These are phyloP conservation scores for Abrus pulchellus DNA, from an alignment of 306 rosid genomes.

Conservation along the genomic window DNA sequence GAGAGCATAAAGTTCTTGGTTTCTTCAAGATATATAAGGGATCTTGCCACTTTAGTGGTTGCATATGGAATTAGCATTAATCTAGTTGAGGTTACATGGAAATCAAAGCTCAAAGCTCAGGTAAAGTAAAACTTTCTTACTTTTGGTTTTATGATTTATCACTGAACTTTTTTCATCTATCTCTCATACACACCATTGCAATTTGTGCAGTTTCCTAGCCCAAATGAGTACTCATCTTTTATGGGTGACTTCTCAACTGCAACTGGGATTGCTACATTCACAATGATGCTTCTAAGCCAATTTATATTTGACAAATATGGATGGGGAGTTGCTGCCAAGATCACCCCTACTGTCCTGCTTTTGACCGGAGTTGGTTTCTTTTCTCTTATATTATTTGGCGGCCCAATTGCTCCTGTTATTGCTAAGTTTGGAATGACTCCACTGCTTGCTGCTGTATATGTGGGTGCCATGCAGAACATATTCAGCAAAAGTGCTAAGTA, in stretches of 20 bases:
- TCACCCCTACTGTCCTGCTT: constrained; percentile 95
- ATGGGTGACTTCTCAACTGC: constrained; percentile 99
- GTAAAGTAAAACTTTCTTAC: constrained; percentile 53
- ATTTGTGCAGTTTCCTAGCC: constrained; percentile 91
- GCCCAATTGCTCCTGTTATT: constrained; percentile 75
- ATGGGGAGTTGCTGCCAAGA: constrained; percentile 98
- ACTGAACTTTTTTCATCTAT: neutral
- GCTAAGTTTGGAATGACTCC: constrained; percentile 88
- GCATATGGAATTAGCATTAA: constrained; percentile 98
- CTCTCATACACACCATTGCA: constrained; percentile 1
- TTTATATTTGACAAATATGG: constrained; percentile 86
- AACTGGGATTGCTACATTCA: constrained; percentile 92
- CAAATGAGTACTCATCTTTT: constrained; percentile 95
- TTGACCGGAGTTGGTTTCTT: constrained; percentile 96
- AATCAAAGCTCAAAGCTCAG: constrained; percentile 99
- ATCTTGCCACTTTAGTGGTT: constrained; percentile 98
- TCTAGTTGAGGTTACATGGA: constrained; percentile 99
- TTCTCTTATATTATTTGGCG: constrained; percentile 87
- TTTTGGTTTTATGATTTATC: constrained; percentile 27
- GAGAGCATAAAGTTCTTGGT: constrained; percentile 99
- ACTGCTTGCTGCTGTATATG: constrained; percentile 97
- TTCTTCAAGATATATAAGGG: constrained; percentile 91
- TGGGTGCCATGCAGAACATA: constrained; percentile 99
- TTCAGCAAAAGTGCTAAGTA: constrained; percentile 99
- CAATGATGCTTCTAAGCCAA: constrained; percentile 95